Percentiles rank a stretch among this genome's conserved stretches.
Evolutionary conservation across 2,329 filamentous ascomycete genomes (phyloP).

Genomic region (Stagonosporopsis rhizophila): DNA sequence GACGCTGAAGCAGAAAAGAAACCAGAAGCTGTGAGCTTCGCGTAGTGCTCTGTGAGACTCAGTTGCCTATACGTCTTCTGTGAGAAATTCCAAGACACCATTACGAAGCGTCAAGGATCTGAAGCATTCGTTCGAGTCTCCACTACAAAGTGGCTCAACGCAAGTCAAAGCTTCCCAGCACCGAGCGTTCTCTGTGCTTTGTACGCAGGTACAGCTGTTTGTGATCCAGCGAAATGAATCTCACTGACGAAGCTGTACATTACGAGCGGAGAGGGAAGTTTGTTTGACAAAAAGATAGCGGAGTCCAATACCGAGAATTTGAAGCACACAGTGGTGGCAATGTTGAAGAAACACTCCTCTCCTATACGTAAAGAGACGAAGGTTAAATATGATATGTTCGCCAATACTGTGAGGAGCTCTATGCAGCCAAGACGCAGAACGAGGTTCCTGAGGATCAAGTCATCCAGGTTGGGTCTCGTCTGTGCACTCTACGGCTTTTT

Average conservation of each 20-base stretch:
- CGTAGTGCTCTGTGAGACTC: neutral
- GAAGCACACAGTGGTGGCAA: too few species aligned
- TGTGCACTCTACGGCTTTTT: too few species aligned
- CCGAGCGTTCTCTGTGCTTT: neutral
- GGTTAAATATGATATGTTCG: too few species aligned
- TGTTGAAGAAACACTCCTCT: too few species aligned
- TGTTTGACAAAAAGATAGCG: too few species aligned
- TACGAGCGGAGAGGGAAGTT: too few species aligned
- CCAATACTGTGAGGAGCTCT: too few species aligned
- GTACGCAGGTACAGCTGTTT: neutral
- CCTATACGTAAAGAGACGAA: too few species aligned
- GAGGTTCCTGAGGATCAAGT: too few species aligned
- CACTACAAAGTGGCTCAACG: neutral
- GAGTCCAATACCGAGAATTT: too few species aligned
- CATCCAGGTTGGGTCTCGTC: too few species aligned
- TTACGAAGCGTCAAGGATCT: neutral
- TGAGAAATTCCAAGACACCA: neutral
- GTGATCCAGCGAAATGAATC: neutral
- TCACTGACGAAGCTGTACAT: neutral
- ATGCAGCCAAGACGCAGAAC: too few species aligned
- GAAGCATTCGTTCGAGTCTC: neutral
- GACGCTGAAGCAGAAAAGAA: neutral
- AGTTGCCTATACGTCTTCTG: neutral
- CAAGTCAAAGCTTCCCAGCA: neutral
- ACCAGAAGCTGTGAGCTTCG: neutral